Base-by-base conservation (phyloP, 2,329 filamentous ascomycete species). In the Conoideocrella luteorostrata region DNA sequence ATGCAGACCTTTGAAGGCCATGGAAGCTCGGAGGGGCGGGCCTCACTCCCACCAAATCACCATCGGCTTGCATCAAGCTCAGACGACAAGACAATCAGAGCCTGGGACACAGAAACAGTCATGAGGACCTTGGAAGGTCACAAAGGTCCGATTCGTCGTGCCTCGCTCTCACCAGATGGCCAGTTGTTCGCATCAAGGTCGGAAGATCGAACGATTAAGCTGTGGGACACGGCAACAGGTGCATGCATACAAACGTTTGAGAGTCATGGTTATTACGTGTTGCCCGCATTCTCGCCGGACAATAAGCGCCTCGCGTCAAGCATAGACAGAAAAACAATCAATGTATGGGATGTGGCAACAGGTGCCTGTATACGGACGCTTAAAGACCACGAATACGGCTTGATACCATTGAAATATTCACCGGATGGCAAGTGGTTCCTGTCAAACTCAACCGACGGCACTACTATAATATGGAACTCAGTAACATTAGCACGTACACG, bases 331-430 rank as follows among this genome's bases (percentile, higher is more conserved):
- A n/a, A 29, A 6, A 33, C 33, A 5, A 22, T 47, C 20, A 29
- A 35, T 7, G n/a, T 49, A n/a, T 49, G 47, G 47, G n/a, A 43
- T 43, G 5, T 37, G 1, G 18, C 28, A 12, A 33, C 45, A 29
- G n/a, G 17, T 10, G 10, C 20, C 5, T 23, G 13, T 6, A 13
- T 45, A 10, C 4, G 23, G 38, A 32, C 33, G 4, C 30, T 18
- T 32, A 29, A 20, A 5, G 21, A 21, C 7, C 18, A 47, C n/a
- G n/a, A n/a, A n/a, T n/a, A n/a, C n/a, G n/a, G n/a, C n/a, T n/a
- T n/a, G n/a, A n/a, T n/a, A n/a, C n/a, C n/a, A n/a, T n/a, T n/a
- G n/a, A n/a, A n/a, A n/a, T n/a, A n/a, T n/a, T n/a, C n/a, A n/a
- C n/a, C n/a, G n/a, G n/a, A n/a, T n/a, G n/a, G n/a, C n/a, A n/a